Conservation (phyloP, 371 early-diverging fungal species). For the Rhizopus arrhizus region DNA sequence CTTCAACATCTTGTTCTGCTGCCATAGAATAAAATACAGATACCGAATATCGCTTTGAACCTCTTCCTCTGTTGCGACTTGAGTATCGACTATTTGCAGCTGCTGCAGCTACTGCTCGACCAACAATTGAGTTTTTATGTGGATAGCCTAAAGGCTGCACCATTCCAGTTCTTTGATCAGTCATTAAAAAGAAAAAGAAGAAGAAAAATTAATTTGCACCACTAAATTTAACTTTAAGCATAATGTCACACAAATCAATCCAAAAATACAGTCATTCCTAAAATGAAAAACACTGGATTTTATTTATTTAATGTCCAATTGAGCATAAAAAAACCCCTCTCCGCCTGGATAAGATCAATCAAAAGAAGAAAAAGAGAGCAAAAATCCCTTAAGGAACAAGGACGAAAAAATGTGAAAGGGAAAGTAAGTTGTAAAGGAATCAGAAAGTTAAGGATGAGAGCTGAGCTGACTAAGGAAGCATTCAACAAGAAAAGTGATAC, state of each 20-base stretch:
- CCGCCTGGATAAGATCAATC: no score
- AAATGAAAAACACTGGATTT: no score
- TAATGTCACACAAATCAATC: slow-evolving; percentile 2
- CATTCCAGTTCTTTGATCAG: slow-evolving; percentile 50
- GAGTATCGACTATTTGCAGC: slow-evolving; percentile 52
- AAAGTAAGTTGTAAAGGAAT: no score
- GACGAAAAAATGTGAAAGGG: no score
- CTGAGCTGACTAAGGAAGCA: no score
- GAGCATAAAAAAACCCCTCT: no score
- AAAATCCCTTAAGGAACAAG: no score
- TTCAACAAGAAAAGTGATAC: no score
- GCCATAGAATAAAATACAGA: slow-evolving; percentile 92
- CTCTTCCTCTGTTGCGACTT: slow-evolving; percentile 33
- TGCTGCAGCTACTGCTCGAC: slow-evolving; percentile 51
- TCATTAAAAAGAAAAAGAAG: slow-evolving; percentile 19
- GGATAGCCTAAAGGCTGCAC: slow-evolving; percentile 42
- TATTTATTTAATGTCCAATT: no score
- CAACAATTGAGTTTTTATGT: slow-evolving; percentile 39
- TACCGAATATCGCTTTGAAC: slow-evolving; percentile 79
- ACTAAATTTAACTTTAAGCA: background rate
- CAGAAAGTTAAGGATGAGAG: no score
- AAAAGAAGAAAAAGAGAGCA: no score
- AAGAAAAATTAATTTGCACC: background rate
- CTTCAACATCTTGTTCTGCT: slow-evolving; percentile 90
- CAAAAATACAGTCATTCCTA: background rate